These are phyloP conservation scores for Haplosporangium gracile DNA, from an alignment of 192 early-diverging fungal species.

Conservation along the genomic window DNA sequence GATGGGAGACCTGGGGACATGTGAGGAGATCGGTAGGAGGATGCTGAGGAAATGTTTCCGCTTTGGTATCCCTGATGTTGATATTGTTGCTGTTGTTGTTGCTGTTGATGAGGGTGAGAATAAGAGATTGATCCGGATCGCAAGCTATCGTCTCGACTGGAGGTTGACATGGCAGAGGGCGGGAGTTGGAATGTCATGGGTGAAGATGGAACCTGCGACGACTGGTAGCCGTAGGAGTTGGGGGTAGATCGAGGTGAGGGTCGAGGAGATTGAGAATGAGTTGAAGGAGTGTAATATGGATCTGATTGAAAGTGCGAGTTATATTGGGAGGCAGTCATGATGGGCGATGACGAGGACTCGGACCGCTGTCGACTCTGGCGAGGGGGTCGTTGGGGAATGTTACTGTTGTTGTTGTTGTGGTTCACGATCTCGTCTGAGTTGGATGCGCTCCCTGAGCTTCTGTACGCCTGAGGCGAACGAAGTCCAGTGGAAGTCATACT, in stretches of 20 bases:
- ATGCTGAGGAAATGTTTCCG: conserved; percentile 10
- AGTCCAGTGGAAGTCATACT: not conserved
- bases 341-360: conserved; percentile 29
- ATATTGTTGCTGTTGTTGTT: conserved; percentile 7
- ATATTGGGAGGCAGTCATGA: conserved; percentile 32
- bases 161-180: conserved; percentile 38
- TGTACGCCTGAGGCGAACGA: conserved; percentile 41
- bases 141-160: conserved; percentile 23
- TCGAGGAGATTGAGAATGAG: conserved; percentile 32
- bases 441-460: not conserved
- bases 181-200: conserved; percentile 37
- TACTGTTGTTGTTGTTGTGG: conserved; percentile 10
- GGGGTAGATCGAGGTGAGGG: conserved; percentile 44
- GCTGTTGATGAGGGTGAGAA: conserved; percentile 5
- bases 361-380: conserved; percentile 35
- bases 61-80: not conserved
- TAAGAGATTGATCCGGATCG: conserved; percentile 36
- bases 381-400: conserved; percentile 44
- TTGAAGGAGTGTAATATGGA: conserved; percentile 31
- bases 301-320: conserved; percentile 34
- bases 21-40: conserved; percentile 43
- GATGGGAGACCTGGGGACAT: conserved; percentile 33
- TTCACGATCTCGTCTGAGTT: conserved; percentile 38
- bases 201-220: conserved; percentile 39
- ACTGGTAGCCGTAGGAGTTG: conserved; percentile 26